phyloP scores from a whole-genome alignment of 306 rosid genomes.

The Adenanthera pavonina region DNA sequence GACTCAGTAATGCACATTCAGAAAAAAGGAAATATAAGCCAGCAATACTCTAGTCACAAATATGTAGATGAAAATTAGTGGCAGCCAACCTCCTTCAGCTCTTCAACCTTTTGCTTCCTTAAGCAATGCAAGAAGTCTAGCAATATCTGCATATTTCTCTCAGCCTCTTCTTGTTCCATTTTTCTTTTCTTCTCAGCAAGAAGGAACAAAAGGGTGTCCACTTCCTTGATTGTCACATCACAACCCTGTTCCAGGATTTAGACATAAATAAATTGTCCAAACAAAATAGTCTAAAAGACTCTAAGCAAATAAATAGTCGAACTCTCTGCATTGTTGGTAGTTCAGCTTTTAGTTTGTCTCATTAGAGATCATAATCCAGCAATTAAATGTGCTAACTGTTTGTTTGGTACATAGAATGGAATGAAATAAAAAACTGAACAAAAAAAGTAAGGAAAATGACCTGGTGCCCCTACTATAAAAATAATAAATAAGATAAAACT shows the following conservation, averaged over 20 bases:
- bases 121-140: constrained; percentile 86
- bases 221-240: constrained; percentile 85
- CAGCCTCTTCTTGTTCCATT: constrained; percentile 99
- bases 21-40: not conserved
- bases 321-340: not conserved
- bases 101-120: constrained; percentile 84
- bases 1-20: constrained; percentile 15
- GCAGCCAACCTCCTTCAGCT: constrained; percentile 77
- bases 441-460: not conserved
- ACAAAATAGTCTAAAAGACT: constrained; percentile 16
- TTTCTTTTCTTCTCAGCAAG: constrained; percentile 92
- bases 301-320: not conserved
- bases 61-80: constrained; percentile 25
- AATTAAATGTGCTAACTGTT: not conserved
- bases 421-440: too few relatives aligned
- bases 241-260: constrained; percentile 70
- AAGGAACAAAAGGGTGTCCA: constrained; percentile 76
- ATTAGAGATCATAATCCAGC: constrained; percentile 1
- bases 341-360: not conserved
- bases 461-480: not conserved
- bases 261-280: constrained; percentile 20
- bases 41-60: constrained; percentile 6
- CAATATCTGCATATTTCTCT: constrained; percentile 93
- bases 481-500: too few relatives aligned
- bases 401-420: not conserved